A percentile compares a stretch with the other conserved stretches of the same genome.
phyloP scores from a whole-genome alignment of 768 basidiomycete genomes.

The Lactarius psammicola region DNA sequence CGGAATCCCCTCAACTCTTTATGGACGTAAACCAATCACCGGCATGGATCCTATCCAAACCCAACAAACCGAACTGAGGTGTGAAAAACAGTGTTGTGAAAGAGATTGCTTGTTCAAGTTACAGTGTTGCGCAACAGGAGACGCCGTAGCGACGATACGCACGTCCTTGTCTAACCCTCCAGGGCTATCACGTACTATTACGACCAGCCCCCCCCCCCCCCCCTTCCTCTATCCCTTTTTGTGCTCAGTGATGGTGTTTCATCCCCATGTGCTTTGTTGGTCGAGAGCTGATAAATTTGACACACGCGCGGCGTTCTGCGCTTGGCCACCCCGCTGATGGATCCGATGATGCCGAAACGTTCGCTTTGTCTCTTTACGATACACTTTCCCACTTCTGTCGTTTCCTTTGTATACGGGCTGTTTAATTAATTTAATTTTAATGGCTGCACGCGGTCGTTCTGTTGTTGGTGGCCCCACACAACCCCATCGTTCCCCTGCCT shows the following conservation, averaged over 20 bases:
- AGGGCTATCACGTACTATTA: neutral
- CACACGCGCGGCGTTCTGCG: neutral
- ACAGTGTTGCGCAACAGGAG: neutral
- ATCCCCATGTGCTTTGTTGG: neutral
- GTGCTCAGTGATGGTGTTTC: neutral
- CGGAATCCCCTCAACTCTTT: neutral
- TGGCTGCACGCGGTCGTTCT: conserved; percentile 3
- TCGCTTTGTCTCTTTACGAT: neutral
- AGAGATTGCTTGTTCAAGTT: neutral
- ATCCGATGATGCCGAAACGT: neutral
- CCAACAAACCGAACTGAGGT: neutral
- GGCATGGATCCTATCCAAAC: neutral
- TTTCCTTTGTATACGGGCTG: conserved; percentile 13
- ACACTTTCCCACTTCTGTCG: conserved; percentile 13
- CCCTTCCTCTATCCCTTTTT: neutral
- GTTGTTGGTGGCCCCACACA: neutral
- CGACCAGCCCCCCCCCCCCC: no score
- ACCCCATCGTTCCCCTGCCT: neutral
- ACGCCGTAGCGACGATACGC: neutral
- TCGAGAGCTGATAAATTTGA: neutral
- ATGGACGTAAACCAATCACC: neutral
- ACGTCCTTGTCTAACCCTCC: neutral
- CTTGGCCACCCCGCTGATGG: neutral
- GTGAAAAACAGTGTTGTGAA: neutral
- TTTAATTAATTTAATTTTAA: conserved; percentile 15